Evolutionary conservation across 2,329 filamentous ascomycete genomes (phyloP).

Genomic region (Colletotrichum spinosum): DNA sequence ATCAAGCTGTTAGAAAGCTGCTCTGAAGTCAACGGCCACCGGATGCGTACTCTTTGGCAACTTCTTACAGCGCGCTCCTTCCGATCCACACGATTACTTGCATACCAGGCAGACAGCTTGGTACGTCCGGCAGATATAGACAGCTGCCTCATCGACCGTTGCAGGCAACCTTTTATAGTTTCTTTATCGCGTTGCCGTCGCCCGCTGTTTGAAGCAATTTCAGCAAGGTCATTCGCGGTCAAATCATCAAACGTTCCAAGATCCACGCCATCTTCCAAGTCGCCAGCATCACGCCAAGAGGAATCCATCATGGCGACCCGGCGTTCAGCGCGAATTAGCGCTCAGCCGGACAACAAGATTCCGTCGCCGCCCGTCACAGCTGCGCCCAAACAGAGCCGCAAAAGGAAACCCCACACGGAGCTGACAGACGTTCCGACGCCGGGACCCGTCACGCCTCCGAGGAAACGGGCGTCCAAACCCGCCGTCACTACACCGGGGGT

Average conservation of each 20-base stretch:
- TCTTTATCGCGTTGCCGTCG: background rate
- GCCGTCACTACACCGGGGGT: constrained; percentile 31
- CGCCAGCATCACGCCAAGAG: background rate
- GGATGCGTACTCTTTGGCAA: background rate
- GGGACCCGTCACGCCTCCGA: constrained; percentile 46
- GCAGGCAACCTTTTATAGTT: background rate
- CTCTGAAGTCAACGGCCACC: constrained; percentile 2
- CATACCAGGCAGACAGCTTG: background rate
- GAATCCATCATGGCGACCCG: constrained; percentile 43
- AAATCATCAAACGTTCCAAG: no score
- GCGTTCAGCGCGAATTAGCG: constrained; percentile 55
- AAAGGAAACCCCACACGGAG: constrained; percentile 47
- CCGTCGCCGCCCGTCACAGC: constrained; percentile 39
- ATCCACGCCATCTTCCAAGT: background rate
- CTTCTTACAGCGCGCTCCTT: background rate
- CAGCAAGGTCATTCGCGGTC: background rate
- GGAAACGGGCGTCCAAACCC: constrained; percentile 44
- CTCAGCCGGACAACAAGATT: constrained; percentile 39
- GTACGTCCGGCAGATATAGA: background rate
- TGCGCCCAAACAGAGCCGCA: constrained; percentile 42
- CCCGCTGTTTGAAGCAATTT: background rate
- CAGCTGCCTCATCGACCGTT: background rate
- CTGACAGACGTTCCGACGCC: constrained; percentile 36
- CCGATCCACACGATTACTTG: constrained; percentile 1
- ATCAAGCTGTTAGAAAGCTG: background rate